A percentile compares a stretch with the other conserved stretches of the same genome.
Conservation (phyloP, 768 basidiomycete species). For the Phylloporus sp. region DNA sequence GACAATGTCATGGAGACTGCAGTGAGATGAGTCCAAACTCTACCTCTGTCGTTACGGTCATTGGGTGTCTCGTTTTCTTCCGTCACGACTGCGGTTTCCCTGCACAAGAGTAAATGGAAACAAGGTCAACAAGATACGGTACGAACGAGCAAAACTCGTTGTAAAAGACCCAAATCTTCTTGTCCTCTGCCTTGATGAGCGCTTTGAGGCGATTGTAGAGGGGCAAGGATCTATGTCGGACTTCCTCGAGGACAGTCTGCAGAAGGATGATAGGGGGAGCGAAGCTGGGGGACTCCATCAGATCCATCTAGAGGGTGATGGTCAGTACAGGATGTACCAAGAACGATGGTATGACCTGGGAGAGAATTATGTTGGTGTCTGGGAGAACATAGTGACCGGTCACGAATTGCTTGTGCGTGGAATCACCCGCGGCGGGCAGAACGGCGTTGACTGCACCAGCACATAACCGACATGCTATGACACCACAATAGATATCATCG, state of each 20-base stretch:
- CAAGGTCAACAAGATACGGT: background rate
- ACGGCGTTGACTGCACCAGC: slow-evolving; percentile 33
- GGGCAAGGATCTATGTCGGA: slow-evolving; percentile 88
- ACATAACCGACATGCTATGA: slow-evolving; percentile 66
- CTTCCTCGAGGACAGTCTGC: slow-evolving; percentile 96
- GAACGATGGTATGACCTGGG: slow-evolving; percentile 48
- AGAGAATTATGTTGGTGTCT: slow-evolving; percentile 92
- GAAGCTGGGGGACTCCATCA: slow-evolving; percentile 76
- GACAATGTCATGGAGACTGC: background rate
- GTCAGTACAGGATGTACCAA: background rate
- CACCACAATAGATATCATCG: slow-evolving; percentile 86
- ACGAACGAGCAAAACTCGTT: slow-evolving; percentile 81
- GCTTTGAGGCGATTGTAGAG: slow-evolving; percentile 89
- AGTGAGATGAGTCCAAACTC: background rate
- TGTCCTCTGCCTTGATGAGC: slow-evolving; percentile 79
- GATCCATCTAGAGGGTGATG: slow-evolving; percentile 71
- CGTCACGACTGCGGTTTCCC: slow-evolving; percentile 75
- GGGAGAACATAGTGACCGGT: slow-evolving; percentile 80
- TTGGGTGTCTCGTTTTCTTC: slow-evolving; percentile 82
- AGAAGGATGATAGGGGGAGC: slow-evolving; percentile 79
- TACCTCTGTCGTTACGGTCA: slow-evolving; percentile 92
- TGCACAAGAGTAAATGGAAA: slow-evolving; percentile 24
- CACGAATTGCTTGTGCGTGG: slow-evolving; percentile 50
- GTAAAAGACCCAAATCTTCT: slow-evolving; percentile 79
- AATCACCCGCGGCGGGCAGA: slow-evolving; percentile 58